Conservation (phyloP, 2,329 filamentous ascomycete species). For the Elsinoe australis region DNA sequence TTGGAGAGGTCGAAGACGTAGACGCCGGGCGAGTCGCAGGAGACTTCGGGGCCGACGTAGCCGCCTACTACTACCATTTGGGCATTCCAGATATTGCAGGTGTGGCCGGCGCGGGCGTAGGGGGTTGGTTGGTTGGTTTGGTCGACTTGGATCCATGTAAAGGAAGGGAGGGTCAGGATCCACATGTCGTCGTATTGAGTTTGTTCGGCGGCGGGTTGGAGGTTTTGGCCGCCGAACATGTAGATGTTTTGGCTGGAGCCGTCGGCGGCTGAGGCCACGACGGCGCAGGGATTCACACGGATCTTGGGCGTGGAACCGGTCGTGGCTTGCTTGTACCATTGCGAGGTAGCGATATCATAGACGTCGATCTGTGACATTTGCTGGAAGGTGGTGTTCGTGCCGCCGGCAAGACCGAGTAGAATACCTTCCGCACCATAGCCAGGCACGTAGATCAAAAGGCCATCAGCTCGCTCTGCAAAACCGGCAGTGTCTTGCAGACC, state of each 20-base stretch:
- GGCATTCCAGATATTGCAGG: slow-evolving; percentile 68
- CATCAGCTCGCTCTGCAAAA: slow-evolving; percentile 68
- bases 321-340: slow-evolving; percentile 69
- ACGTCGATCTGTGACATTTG: slow-evolving; percentile 68
- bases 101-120: slow-evolving; percentile 61
- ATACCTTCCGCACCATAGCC: slow-evolving; percentile 69
- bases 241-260: slow-evolving; percentile 71
- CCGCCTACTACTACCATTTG: slow-evolving; percentile 77
- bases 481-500: slow-evolving; percentile 58
- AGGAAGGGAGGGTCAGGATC: slow-evolving; percentile 71
- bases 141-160: slow-evolving; percentile 68
- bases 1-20: slow-evolving; percentile 71
- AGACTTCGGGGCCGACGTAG: slow-evolving; percentile 52
- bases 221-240: slow-evolving; percentile 68
- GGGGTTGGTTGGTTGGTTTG: slow-evolving; percentile 41
- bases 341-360: slow-evolving; percentile 64
- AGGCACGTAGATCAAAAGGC: slow-evolving; percentile 65
- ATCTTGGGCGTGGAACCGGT: slow-evolving; percentile 51
- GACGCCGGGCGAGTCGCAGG: slow-evolving; percentile 60
- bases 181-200: slow-evolving; percentile 65
- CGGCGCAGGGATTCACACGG: slow-evolving; percentile 61
- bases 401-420: slow-evolving; percentile 69
- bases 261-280: slow-evolving; percentile 60
- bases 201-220: slow-evolving; percentile 53
- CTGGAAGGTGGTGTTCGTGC: slow-evolving; percentile 59